Conservation (phyloP, 2,329 filamentous ascomycete genomes). For the Cercospora sp. region DNA sequence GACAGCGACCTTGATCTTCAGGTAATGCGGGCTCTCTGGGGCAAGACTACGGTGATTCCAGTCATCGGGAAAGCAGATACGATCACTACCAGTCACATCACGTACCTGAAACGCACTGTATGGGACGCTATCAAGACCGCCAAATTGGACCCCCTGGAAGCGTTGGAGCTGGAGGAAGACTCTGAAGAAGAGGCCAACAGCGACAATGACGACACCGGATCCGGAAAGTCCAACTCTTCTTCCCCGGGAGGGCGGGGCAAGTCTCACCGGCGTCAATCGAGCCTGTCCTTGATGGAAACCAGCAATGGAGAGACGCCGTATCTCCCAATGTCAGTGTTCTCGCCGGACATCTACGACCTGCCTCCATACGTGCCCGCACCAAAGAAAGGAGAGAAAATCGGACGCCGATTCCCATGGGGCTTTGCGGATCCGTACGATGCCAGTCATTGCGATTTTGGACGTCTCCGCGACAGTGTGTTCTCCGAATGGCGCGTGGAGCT, state of each 20-base stretch:
- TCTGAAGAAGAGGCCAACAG: slow-evolving; percentile 54
- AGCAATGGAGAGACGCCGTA: slow-evolving; percentile 58
- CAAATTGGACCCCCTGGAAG: slow-evolving; percentile 83
- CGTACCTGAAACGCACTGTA: slow-evolving; percentile 83
- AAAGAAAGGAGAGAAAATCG: slow-evolving; percentile 62
- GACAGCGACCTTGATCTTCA: slow-evolving; percentile 90
- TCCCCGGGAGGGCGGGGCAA: slow-evolving; percentile 20
- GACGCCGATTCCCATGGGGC: slow-evolving; percentile 92
- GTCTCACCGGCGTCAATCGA: slow-evolving; percentile 30
- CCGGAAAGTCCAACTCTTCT: slow-evolving; percentile 36
- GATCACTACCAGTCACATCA: slow-evolving; percentile 93
- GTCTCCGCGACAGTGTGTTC: slow-evolving; percentile 89
- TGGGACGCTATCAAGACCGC: slow-evolving; percentile 84
- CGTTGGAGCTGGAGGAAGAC: slow-evolving; percentile 77
- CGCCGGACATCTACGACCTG: slow-evolving; percentile 81
- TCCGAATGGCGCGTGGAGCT: slow-evolving; percentile 89
- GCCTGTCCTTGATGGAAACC: slow-evolving; percentile 29
- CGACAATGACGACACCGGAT: slow-evolving; percentile 51
- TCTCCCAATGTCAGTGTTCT: slow-evolving; percentile 88
- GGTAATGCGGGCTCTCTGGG: slow-evolving; percentile 80
- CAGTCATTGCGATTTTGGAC: slow-evolving; percentile 89
- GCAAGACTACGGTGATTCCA: slow-evolving; percentile 92
- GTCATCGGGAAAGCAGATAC: slow-evolving; percentile 97
- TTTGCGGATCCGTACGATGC: slow-evolving; percentile 91
- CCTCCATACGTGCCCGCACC: slow-evolving; percentile 54